phyloP scores from a whole-genome alignment of 805 yeast genomes.

The Wickerhamomyces chambardii region DNA sequence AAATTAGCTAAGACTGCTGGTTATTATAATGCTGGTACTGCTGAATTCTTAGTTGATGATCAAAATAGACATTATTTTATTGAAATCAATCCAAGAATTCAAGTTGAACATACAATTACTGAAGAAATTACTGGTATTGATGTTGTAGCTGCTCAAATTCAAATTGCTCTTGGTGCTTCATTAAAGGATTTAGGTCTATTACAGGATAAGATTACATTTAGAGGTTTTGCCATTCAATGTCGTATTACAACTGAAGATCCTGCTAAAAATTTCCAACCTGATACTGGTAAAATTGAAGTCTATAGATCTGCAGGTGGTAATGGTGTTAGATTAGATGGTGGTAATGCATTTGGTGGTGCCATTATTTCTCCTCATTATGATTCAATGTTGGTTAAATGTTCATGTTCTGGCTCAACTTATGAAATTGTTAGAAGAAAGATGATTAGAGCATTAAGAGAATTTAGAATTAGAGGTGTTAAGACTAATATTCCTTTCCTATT shows the following conservation, averaged over 20 bases:
- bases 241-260: conserved; percentile 99
- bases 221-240: conserved; percentile 98
- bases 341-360: conserved; percentile 96
- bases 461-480: conserved; percentile 98
- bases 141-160: conserved; percentile 96
- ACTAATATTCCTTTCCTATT: conserved; percentile 95
- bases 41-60: conserved; percentile 89
- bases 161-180: conserved; percentile 97
- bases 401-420: conserved; percentile 94
- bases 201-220: conserved; percentile 90
- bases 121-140: conserved; percentile 99
- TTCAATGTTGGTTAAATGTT: conserved; percentile 95
- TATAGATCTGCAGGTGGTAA: conserved; percentile 99
- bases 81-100: conserved; percentile 97
- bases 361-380: conserved; percentile 96
- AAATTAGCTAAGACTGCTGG: conserved; percentile 81
- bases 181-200: conserved; percentile 83
- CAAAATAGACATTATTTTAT: conserved; percentile 95
- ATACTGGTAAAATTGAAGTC: conserved; percentile 96
- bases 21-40: conserved; percentile 97
- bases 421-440: conserved; percentile 97
- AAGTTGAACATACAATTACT: conserved; percentile 97
- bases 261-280: conserved; percentile 93
- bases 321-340: conserved; percentile 98
- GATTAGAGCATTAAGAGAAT: conserved; percentile 94